Conservation (phyloP, 331 rosid species). For the Quercus lobata region DNA sequence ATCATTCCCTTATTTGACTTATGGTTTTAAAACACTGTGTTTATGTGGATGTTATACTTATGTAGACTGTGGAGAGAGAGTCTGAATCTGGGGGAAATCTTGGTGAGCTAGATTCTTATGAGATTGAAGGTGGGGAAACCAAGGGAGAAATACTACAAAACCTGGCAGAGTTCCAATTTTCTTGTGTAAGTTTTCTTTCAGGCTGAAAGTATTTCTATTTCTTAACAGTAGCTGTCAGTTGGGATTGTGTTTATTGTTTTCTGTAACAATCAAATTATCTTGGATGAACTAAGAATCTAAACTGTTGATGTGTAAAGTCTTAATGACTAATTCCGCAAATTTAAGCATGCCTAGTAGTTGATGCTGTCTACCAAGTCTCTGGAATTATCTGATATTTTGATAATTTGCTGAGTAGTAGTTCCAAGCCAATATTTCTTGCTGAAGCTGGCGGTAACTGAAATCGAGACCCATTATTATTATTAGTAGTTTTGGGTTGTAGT, state of each 20-base stretch:
- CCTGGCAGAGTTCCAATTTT: constrained; percentile 91
- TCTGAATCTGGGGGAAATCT: constrained; percentile 83
- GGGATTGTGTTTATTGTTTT: not conserved
- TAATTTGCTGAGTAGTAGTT: not conserved
- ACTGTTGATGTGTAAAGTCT: not conserved
- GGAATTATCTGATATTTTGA: not conserved
- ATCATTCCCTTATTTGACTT: not conserved
- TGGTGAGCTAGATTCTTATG: constrained; percentile 85
- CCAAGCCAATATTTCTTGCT: not conserved
- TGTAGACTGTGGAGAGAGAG: constrained; percentile 78
- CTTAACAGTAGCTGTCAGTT: not conserved
- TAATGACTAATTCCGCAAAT: not conserved
- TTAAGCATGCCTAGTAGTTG: not conserved
- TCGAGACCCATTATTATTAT: not conserved
- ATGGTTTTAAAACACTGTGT: constrained; percentile 10
- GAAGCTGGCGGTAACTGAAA: not conserved
- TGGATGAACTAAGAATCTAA: not conserved
- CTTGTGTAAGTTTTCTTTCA: constrained; percentile 66
- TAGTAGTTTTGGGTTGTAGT: too few relatives aligned
- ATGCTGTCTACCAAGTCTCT: not conserved
- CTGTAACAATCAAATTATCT: not conserved
- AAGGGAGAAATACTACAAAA: constrained; percentile 93
- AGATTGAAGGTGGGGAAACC: constrained; percentile 97
- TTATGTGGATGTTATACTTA: not conserved
- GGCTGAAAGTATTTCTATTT: not conserved